These are phyloP conservation scores for Neurospora sp. DNA, from an alignment of 495 filamentous ascomycete species.

Conservation along the genomic window DNA sequence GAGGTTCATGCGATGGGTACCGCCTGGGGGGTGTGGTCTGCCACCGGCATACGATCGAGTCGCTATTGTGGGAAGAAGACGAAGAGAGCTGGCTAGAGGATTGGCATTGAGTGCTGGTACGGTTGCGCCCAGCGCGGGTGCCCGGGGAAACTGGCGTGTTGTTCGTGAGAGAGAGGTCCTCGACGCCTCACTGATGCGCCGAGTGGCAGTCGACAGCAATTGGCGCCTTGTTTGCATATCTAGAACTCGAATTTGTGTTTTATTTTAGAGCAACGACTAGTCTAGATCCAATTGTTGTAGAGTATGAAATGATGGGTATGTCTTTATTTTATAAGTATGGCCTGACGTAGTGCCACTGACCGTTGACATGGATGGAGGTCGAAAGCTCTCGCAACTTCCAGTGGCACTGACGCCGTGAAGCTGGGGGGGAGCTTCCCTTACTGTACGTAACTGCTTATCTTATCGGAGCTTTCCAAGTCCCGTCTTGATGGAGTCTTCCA, in stretches of 20 bases:
- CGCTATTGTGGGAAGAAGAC: conserved; percentile 16
- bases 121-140: conserved; percentile 7
- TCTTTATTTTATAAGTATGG: neutral
- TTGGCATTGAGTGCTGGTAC: neutral
- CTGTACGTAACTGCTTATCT: conserved; percentile 14
- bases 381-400: conserved; percentile 24
- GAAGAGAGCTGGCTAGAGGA: conserved; percentile 5
- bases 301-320: neutral
- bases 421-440: neutral
- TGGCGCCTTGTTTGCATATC: conserved; percentile 31
- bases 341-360: neutral
- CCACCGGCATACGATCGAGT: conserved; percentile 63
- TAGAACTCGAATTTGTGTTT: neutral
- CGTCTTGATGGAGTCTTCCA: neutral
- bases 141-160: conserved; percentile 14
- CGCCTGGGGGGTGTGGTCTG: conserved; percentile 75
- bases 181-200: conserved; percentile 23
- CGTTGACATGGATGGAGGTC: conserved; percentile 5
- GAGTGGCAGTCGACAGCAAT: conserved; percentile 23
- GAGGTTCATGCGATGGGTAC: conserved; percentile 86
- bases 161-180: conserved; percentile 17
- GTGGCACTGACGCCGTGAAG: neutral
- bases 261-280: neutral
- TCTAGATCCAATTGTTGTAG: neutral
- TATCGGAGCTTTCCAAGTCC: conserved; percentile 10